Evolutionary conservation across 1,284 basidiomycete genomes (phyloP).

Genomic region (Lignosus rhinocerotis): DNA sequence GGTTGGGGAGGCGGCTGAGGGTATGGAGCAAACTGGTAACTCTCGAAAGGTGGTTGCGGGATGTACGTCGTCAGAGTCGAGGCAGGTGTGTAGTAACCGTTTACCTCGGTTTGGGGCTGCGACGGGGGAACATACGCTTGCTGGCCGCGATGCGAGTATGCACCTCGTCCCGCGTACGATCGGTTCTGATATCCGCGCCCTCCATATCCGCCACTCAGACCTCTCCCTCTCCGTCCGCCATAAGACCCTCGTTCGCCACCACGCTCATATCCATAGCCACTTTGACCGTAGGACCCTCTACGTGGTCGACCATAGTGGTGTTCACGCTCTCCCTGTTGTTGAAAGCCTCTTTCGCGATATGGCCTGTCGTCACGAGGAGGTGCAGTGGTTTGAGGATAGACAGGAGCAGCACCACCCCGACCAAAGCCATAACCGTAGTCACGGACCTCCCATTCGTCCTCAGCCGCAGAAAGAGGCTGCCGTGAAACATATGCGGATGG

Average conservation of each 20-base stretch:
- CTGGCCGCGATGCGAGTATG: conserved; percentile 28
- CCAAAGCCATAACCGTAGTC: conserved; percentile 47
- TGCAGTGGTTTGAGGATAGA: conserved; percentile 5
- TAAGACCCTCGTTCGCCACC: conserved; percentile 34
- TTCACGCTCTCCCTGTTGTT: conserved; percentile 21
- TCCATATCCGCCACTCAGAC: conserved; percentile 34
- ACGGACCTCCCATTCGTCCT: conserved; percentile 55
- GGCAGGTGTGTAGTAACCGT: conserved; percentile 22
- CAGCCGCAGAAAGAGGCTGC: conserved; percentile 19
- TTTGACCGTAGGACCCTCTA: conserved; percentile 31
- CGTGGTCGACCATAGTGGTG: conserved; percentile 26
- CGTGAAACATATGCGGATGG: conserved; percentile 18
- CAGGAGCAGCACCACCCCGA: conserved; percentile 13
- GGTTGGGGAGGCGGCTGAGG: conserved; percentile 22
- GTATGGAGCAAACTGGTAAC: conserved; percentile 15
- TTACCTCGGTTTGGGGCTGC: conserved; percentile 19
- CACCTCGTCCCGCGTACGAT: conserved; percentile 11
- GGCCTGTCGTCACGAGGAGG: conserved; percentile 15
- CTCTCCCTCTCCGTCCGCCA: conserved; percentile 33
- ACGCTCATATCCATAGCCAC: conserved; percentile 27
- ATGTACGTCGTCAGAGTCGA: conserved; percentile 16
- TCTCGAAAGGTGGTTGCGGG: conserved; percentile 15
- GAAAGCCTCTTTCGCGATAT: conserved; percentile 20
- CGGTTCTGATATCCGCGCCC: conserved; percentile 34
- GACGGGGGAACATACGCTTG: conserved; percentile 25